Percentiles rank a stretch among this genome's conserved stretches.
phyloP scores from a whole-genome alignment of 2,329 filamentous ascomycete genomes.

The Cercospora zeae-maydis region DNA sequence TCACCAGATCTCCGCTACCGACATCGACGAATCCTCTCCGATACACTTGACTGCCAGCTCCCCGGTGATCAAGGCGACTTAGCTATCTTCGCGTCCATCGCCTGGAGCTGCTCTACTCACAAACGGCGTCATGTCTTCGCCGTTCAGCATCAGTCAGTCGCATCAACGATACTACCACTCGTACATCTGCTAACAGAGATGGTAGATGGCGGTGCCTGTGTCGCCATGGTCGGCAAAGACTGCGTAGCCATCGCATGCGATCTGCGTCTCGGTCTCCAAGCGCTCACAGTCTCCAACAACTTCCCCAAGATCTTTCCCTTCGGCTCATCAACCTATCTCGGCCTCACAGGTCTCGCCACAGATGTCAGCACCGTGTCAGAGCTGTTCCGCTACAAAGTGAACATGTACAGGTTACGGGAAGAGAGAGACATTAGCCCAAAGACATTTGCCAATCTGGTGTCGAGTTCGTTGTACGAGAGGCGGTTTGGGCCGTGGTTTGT shows the following conservation, averaged over 20 bases:
- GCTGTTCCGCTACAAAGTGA: slow-evolving; percentile 99
- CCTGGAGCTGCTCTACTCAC: not conserved
- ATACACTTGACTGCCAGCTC: not conserved
- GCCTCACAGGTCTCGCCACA: slow-evolving; percentile 91
- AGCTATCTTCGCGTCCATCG: not conserved
- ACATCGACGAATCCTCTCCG: not conserved
- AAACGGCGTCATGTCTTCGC: slow-evolving; percentile 63
- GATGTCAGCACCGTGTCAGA: slow-evolving; percentile 93
- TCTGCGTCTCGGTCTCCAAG: slow-evolving; percentile 92
- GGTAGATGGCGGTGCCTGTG: slow-evolving; percentile 81
- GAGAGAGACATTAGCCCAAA: slow-evolving; percentile 92
- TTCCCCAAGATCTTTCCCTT: slow-evolving; percentile 99
- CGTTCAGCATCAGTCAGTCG: slow-evolving; percentile 87
- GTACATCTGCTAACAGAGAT: slow-evolving; percentile 12
- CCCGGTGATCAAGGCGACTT: not conserved
- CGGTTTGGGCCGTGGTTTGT: slow-evolving; percentile 97
- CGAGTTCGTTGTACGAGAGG: slow-evolving; percentile 84
- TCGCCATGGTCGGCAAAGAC: slow-evolving; percentile 99
- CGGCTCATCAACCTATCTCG: slow-evolving; percentile 84
- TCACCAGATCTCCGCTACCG: slow-evolving; percentile 8
- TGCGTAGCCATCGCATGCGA: slow-evolving; percentile 99
- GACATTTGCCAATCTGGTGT: slow-evolving; percentile 95
- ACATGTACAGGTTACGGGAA: slow-evolving; percentile 98
- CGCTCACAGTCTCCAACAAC: slow-evolving; percentile 98
- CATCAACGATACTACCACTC: not conserved